A percentile compares a stretch with the other conserved stretches of the same genome.
These are phyloP conservation scores for Colletotrichum melonis DNA, from an alignment of 2,329 filamentous ascomycete genomes.

Conservation along the genomic window DNA sequence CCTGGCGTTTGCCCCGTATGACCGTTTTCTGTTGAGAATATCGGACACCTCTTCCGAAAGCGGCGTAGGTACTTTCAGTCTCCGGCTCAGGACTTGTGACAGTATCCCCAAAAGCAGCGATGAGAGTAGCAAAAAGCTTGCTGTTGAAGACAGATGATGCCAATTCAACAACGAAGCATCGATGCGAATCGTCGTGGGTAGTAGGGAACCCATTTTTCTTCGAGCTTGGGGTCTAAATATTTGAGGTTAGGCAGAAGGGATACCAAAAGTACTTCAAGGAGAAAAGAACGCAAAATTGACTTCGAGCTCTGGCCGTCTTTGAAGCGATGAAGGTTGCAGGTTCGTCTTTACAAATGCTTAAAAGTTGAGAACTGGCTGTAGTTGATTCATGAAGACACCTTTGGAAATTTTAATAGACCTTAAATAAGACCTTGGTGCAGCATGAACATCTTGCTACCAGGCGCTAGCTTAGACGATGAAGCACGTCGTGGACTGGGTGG, in stretches of 20 bases:
- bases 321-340: not conserved
- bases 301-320: no score
- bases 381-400: no score
- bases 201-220: not conserved
- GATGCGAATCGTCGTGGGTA: not conserved
- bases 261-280: no score
- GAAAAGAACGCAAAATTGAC: no score
- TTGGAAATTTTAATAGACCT: not conserved
- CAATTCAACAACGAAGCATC: not conserved
- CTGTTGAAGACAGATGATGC: not conserved
- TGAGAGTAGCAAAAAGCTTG: not conserved
- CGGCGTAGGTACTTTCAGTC: conserved; percentile 8
- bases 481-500: not conserved
- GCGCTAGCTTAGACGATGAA: not conserved
- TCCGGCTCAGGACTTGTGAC: not conserved
- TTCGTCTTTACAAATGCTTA: not conserved
- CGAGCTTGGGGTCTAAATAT: no score
- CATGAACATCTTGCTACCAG: not conserved
- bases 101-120: not conserved
- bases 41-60: conserved; percentile 1
- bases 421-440: not conserved
- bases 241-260: no score
- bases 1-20: no score
- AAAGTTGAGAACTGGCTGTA: no score
- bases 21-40: not conserved